phyloP scores from a whole-genome alignment of 2,329 filamentous ascomycete species.

The Periconia macrospinosa region DNA sequence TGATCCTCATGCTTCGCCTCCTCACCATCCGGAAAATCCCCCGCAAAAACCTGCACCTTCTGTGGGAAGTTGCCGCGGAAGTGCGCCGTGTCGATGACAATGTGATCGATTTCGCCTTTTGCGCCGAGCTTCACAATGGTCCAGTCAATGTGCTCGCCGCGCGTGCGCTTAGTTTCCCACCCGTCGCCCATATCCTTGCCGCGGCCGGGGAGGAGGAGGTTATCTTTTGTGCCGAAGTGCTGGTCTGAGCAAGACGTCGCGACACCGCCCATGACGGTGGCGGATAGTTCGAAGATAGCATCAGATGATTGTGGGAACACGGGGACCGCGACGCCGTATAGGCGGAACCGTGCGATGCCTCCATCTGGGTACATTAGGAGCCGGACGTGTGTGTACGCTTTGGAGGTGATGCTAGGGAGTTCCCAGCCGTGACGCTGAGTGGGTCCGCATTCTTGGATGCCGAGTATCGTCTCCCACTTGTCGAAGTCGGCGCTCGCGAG shows the following conservation, averaged over 20 bases:
- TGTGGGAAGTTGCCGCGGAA: constrained; percentile 85
- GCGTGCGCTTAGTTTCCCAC: constrained; percentile 80
- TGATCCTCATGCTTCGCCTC: constrained; percentile 60
- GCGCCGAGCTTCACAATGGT: constrained; percentile 74
- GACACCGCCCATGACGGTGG: constrained; percentile 76
- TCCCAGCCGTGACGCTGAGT: constrained; percentile 74
- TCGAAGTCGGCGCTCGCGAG: constrained; percentile 50
- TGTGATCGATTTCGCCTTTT: constrained; percentile 63
- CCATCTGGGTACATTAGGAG: constrained; percentile 86
- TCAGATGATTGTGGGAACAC: constrained; percentile 70
- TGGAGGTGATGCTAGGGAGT: constrained; percentile 57
- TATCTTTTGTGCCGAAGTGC: constrained; percentile 81
- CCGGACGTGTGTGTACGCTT: constrained; percentile 77
- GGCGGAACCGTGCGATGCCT: constrained; percentile 77
- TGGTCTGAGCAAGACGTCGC: constrained; percentile 78
- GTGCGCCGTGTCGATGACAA: constrained; percentile 79
- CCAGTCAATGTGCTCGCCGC: constrained; percentile 78
- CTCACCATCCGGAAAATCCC: constrained; percentile 53
- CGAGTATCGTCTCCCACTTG: constrained; percentile 72
- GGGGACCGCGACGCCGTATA: constrained; percentile 75
- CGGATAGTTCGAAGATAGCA: constrained; percentile 73
- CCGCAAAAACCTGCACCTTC: constrained; percentile 67
- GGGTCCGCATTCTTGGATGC: constrained; percentile 71
- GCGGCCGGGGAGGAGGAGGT: constrained; percentile 75
- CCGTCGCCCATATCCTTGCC: constrained; percentile 87